Evolutionary conservation across 2,329 filamentous ascomycete genomes (phyloP).

Genomic region (Fusarium albosuccineum): DNA sequence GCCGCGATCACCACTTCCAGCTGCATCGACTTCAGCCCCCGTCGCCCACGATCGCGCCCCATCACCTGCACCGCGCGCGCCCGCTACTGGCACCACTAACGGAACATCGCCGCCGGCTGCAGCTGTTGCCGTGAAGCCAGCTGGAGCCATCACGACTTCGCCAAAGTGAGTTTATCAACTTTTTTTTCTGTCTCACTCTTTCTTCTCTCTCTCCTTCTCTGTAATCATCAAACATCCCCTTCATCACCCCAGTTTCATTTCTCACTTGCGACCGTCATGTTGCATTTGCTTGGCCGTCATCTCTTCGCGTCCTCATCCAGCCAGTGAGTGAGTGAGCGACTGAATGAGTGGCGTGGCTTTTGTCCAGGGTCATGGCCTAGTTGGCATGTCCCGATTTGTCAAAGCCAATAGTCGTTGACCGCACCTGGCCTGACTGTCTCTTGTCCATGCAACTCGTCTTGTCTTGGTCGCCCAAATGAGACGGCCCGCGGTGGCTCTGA

Average conservation of each 20-base stretch:
- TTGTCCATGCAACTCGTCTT: conserved; percentile 31
- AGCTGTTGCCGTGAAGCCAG: background rate
- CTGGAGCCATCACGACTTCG: conserved; percentile 11
- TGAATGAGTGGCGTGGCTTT: conserved; percentile 43
- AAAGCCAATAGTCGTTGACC: conserved; percentile 38
- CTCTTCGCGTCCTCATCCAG: conserved; percentile 35
- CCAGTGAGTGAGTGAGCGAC: conserved; percentile 36
- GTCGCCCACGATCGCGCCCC: conserved; percentile 34
- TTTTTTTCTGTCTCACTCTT: background rate
- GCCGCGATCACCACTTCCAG: conserved; percentile 29
- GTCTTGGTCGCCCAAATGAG: conserved; percentile 22
- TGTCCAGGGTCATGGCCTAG: conserved; percentile 40
- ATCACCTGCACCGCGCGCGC: conserved; percentile 25
- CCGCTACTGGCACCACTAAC: conserved; percentile 21
- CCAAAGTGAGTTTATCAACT: conserved; percentile 29
- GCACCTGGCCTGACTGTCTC: conserved; percentile 42
- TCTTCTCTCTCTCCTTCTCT: background rate
- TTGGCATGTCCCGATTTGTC: conserved; percentile 46
- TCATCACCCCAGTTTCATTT: background rate
- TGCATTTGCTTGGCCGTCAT: conserved; percentile 24
- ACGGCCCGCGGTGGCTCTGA: conserved; percentile 21
- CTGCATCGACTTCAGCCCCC: conserved; percentile 29
- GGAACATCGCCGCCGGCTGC: conserved; percentile 20
- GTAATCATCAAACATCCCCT: background rate
- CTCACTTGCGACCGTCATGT: conserved; percentile 11